phyloP scores from a whole-genome alignment of 495 filamentous ascomycete species.

The Lepidopterella palustris region DNA sequence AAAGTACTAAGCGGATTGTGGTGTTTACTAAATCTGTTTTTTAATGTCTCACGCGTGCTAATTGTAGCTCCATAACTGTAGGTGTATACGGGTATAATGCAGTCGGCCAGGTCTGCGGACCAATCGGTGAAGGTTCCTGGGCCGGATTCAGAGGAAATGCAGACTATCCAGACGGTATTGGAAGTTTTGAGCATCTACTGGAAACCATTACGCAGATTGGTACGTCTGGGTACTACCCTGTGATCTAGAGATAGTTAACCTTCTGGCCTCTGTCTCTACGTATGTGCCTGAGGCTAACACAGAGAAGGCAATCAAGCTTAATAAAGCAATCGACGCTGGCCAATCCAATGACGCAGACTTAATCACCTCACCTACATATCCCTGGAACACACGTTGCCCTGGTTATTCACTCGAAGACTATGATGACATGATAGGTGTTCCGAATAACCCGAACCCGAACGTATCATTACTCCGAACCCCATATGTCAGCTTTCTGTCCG shows the following conservation, averaged over 20 bases:
- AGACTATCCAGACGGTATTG: neutral
- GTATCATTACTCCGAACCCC: neutral
- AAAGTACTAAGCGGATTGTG: neutral
- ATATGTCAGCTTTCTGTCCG: neutral
- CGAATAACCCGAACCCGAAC: neutral
- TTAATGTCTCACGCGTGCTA: neutral
- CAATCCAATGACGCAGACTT: neutral
- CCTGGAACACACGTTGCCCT: neutral
- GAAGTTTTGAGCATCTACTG: neutral
- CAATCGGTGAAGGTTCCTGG: neutral
- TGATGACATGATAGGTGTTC: neutral
- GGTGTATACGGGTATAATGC: neutral
- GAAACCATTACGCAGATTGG: neutral
- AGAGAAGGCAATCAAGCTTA: neutral
- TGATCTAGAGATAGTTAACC: neutral
- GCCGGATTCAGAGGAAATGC: neutral
- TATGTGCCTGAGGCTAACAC: neutral
- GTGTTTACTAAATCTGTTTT: neutral
- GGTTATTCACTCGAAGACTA: neutral
- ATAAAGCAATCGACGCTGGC: neutral
- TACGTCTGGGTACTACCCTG: neutral
- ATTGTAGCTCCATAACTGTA: neutral
- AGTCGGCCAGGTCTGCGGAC: neutral
- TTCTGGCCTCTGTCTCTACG: neutral
- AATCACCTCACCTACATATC: neutral